phyloP scores from a whole-genome alignment of 2,329 filamentous ascomycete genomes.

The Cercospora sp. region DNA sequence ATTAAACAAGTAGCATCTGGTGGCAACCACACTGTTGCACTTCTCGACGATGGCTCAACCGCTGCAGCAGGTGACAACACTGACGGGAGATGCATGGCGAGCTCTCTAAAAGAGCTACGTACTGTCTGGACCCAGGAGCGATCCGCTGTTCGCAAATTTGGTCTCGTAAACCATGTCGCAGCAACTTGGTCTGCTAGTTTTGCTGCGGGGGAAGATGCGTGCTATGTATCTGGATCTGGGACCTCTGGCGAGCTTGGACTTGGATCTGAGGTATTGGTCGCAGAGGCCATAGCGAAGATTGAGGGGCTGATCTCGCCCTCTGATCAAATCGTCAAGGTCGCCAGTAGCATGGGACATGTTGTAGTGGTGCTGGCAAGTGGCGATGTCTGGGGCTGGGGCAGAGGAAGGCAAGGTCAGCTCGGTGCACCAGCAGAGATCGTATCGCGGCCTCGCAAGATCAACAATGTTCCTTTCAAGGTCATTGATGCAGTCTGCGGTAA shows the following conservation, averaged over 20 bases:
- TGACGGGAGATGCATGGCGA: slow-evolving; percentile 45
- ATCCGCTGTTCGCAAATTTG: background rate
- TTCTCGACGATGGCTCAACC: slow-evolving; percentile 60
- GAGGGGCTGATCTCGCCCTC: slow-evolving; percentile 63
- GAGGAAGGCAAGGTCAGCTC: slow-evolving; percentile 79
- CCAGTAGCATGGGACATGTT: slow-evolving; percentile 75
- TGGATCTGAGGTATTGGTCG: slow-evolving; percentile 42
- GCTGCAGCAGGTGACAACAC: slow-evolving; percentile 65
- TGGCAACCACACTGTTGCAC: slow-evolving; percentile 82
- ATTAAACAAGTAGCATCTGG: slow-evolving; percentile 57
- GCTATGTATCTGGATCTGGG: slow-evolving; percentile 67
- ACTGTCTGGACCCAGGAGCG: background rate
- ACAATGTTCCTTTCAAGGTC: slow-evolving; percentile 61
- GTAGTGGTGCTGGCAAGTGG: slow-evolving; percentile 73
- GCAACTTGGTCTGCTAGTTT: slow-evolving; percentile 79
- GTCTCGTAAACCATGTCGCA: slow-evolving; percentile 40
- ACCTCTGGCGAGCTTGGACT: slow-evolving; percentile 72
- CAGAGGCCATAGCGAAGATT: slow-evolving; percentile 49
- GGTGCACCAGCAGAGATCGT: slow-evolving; percentile 59
- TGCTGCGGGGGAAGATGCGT: slow-evolving; percentile 49
- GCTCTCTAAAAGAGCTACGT: background rate
- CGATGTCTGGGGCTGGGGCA: slow-evolving; percentile 84
- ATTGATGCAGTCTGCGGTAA: slow-evolving; percentile 72
- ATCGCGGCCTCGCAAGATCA: slow-evolving; percentile 62
- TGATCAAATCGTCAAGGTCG: slow-evolving; percentile 62